These are phyloP conservation scores for Pseudocercospora fijiensis DNA, from an alignment of 2,329 filamentous ascomycete species.

Conservation along the genomic window DNA sequence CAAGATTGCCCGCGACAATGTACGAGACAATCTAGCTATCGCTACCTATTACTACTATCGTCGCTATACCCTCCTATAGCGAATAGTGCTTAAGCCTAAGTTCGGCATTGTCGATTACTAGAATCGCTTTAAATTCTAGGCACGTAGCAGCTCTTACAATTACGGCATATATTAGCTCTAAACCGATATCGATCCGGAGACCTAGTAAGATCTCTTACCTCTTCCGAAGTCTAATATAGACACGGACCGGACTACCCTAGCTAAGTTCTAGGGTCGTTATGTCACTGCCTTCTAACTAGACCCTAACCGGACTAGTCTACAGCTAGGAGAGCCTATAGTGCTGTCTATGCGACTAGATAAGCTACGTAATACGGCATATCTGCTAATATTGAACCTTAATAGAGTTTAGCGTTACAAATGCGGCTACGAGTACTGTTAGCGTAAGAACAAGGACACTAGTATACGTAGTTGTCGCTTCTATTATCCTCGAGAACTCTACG, in stretches of 20 bases:
- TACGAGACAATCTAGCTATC: neutral
- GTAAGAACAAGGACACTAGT: neutral
- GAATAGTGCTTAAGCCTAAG: neutral
- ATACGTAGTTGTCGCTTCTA: neutral
- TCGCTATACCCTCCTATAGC: neutral
- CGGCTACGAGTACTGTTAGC: neutral
- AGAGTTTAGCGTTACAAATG: neutral
- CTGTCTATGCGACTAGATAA: neutral
- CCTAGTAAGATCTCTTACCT: neutral
- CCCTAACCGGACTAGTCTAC: neutral
- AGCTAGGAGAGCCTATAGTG: neutral
- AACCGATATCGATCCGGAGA: neutral
- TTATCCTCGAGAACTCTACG: neutral
- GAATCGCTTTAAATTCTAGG: neutral
- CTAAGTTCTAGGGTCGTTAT: neutral
- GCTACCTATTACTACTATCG: neutral
- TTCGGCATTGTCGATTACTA: neutral
- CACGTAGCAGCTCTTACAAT: neutral
- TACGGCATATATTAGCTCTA: neutral
- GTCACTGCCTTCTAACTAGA: neutral
- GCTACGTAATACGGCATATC: neutral
- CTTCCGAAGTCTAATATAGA: neutral
- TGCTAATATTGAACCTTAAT: neutral
- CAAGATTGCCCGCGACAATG: neutral
- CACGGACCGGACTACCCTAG: neutral